Evolutionary conservation across 768 basidiomycete species (phyloP), one percentile per base, ranked within the genome.

Genomic region (Auriculariales sp.): DNA sequence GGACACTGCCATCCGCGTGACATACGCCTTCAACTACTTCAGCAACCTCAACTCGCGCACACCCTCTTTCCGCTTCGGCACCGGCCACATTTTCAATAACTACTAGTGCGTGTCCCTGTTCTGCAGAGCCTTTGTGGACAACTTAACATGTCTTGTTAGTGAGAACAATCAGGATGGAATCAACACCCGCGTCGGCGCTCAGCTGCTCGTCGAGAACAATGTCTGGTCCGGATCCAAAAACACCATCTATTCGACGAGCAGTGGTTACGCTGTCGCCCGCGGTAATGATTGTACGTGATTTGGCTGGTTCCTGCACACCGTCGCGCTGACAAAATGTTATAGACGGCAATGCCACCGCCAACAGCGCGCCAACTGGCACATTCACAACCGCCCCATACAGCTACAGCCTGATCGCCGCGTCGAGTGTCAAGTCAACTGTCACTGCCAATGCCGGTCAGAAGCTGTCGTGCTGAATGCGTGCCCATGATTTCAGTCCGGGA

Each of bases 1-100:
- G 53, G 64, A 68, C 55, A 62, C 58, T n/a, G 51, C 59, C 33
- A 70, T 70, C 49, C 68, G 68, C 22, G 70, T 71, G 53, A 71
- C 69, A 48, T 60, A 63, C 50, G 71, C 69, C 52, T 56, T 57
- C 57, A 73, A 73, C 65, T 65, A 64, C 47, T 56, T 49, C 50
- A 35, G n/a, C 22, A 53, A 53, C 44, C 42, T 55, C 46, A 51
- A 51, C 31, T 55, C 54, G 33, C 51, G 53, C 31, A 54, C 53
- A 4, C 53, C 53, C n/a, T 52, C 52, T 3, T 35, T 54, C 51
- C 53, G 53, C 35, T 54, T 54, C 32, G 53, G 53, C 1, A 24
- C 25, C 28, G 53, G 44, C 17, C 50, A 54, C 39, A 29, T 54
- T 17, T 54, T 53, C 53, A 51, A 51, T 25, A 51, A 34, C 36